Evolutionary conservation across 129 eudicot species (phyloP).

Genomic region (Erigeron canadensis): DNA sequence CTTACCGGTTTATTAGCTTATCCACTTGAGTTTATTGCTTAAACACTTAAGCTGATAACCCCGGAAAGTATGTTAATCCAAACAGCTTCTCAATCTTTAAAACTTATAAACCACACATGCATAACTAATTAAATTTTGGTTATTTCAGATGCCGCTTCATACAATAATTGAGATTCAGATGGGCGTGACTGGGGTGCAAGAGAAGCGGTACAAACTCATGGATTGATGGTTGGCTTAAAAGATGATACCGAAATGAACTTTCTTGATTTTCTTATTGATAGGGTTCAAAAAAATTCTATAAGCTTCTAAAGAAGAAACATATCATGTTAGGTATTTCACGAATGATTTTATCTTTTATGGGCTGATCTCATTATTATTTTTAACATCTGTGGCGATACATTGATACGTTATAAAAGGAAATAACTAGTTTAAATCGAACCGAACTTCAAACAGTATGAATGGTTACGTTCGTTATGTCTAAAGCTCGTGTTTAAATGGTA

Average conservation of each 20-base stretch:
- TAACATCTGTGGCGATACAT: too few relatives aligned
- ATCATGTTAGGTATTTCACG: not conserved
- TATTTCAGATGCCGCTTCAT: constrained; percentile 94
- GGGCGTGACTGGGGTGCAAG: constrained; percentile 99
- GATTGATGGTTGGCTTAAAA: constrained; percentile 32
- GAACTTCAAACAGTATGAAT: too few relatives aligned
- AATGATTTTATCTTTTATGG: not conserved
- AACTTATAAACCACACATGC: not conserved
- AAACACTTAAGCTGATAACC: too few relatives aligned
- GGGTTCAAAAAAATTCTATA: not conserved
- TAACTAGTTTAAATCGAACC: too few relatives aligned
- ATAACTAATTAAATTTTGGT: not conserved
- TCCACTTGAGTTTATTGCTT: too few relatives aligned
- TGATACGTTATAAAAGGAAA: too few relatives aligned
- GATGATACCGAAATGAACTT: not conserved
- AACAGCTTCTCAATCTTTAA: too few relatives aligned
- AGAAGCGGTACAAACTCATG: constrained; percentile 99
- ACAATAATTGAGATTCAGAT: constrained; percentile 97
- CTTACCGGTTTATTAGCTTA: too few relatives aligned
- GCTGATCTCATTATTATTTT: too few relatives aligned
- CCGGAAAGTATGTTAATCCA: too few relatives aligned
- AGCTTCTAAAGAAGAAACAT: not conserved
- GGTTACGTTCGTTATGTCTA: too few relatives aligned
- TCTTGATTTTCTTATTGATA: not conserved
- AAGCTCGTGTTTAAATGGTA: too few relatives aligned